phyloP scores from a whole-genome alignment of 371 early-diverging fungal species.

The Entomophthora muscae region DNA sequence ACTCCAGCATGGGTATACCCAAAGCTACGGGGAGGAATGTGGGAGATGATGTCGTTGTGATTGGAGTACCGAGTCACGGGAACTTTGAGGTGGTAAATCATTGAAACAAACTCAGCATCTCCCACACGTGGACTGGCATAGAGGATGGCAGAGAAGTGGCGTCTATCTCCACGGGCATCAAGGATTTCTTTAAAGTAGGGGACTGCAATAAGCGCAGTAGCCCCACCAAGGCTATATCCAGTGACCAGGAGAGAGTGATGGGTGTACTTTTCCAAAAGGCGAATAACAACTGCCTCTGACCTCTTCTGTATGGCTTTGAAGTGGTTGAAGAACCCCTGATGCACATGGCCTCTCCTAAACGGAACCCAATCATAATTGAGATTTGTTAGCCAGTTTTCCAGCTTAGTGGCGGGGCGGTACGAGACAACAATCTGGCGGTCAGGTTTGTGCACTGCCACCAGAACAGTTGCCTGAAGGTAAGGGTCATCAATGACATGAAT shows the following conservation, averaged over 20 bases:
- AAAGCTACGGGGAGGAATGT: too few species aligned
- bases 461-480: not conserved
- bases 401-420: not conserved
- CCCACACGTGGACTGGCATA: not conserved
- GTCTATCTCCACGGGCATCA: not conserved
- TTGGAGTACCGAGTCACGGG: conserved; percentile 5
- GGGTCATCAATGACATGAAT: not conserved
- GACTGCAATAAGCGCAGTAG: too few species aligned
- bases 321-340: not conserved
- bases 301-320: not conserved
- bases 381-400: not conserved
- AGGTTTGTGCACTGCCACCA: not conserved
- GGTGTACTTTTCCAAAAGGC: too few species aligned
- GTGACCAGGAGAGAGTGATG: not conserved
- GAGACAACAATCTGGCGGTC: not conserved
- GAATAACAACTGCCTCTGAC: too few species aligned
- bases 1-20: not conserved
- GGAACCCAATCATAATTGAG: not conserved
- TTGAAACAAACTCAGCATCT: not conserved
- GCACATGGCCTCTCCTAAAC: too few species aligned
- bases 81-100: not conserved
- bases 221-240: conserved; percentile 1
- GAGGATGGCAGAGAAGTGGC: not conserved
- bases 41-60: not conserved
- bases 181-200: too few species aligned